phyloP scores from a whole-genome alignment of 2,329 filamentous ascomycete species.

The Penicillium sp. region DNA sequence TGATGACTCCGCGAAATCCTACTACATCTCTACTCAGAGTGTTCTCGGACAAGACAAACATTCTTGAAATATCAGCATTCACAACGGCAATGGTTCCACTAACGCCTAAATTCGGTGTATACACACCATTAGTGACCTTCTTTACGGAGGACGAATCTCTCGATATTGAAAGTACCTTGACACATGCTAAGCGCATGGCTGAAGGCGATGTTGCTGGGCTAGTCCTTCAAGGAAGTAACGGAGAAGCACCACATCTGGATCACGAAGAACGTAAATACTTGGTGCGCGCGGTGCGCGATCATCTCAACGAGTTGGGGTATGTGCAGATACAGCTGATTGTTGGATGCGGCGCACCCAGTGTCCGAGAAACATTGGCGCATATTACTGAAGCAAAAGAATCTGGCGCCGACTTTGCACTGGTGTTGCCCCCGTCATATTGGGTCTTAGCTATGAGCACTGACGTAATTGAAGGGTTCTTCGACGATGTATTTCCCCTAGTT shows the following conservation, averaged over 20 bases:
- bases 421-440: constrained; percentile 57
- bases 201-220: constrained; percentile 38
- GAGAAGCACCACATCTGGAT: constrained; percentile 43
- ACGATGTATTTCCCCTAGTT: too few relatives aligned
- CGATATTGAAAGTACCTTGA: constrained; percentile 33
- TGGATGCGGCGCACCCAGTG: constrained; percentile 61
- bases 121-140: constrained; percentile 42
- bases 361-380: constrained; percentile 55
- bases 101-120: constrained; percentile 27
- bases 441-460: constrained; percentile 57
- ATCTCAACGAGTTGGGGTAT: constrained; percentile 39
- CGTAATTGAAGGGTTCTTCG: constrained; percentile 53
- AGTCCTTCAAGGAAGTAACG: constrained; percentile 43
- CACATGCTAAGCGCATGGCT: constrained; percentile 41
- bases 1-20: too few relatives aligned
- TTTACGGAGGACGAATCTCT: constrained; percentile 40
- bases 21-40: too few relatives aligned
- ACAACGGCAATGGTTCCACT: not conserved
- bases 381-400: constrained; percentile 57
- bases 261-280: constrained; percentile 44
- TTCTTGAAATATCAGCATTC: too few relatives aligned
- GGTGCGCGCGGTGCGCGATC: constrained; percentile 38
- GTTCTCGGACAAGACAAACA: too few relatives aligned
- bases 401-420: constrained; percentile 61
- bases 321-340: constrained; percentile 57